These are phyloP conservation scores for Fusarium citri DNA, from an alignment of 2,329 filamentous ascomycete genomes.

Conservation along the genomic window DNA sequence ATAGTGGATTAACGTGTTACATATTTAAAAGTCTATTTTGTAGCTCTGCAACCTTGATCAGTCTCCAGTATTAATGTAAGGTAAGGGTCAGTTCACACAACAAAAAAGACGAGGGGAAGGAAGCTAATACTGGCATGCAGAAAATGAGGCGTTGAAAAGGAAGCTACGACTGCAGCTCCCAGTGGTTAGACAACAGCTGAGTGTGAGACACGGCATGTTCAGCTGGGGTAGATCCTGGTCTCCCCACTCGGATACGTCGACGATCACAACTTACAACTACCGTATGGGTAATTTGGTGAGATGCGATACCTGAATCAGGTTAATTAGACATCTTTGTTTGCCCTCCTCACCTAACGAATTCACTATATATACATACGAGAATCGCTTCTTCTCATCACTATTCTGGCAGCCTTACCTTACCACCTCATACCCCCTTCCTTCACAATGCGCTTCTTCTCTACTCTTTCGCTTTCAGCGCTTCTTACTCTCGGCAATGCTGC, in stretches of 20 bases:
- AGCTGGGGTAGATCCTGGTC: neutral
- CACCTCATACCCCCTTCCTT: neutral
- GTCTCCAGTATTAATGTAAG: no score
- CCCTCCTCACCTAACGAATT: neutral
- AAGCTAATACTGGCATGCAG: neutral
- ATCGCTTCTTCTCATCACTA: neutral
- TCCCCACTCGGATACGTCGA: neutral
- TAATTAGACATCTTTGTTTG: slow-evolving; percentile 3
- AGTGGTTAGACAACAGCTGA: slow-evolving; percentile 1
- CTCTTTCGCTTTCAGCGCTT: slow-evolving; percentile 21
- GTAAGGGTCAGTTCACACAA: neutral
- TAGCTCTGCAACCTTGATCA: neutral
- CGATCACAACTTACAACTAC: slow-evolving; percentile 1
- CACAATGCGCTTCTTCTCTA: slow-evolving; percentile 36
- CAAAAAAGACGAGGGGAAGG: neutral
- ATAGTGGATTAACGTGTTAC: neutral
- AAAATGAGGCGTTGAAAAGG: neutral
- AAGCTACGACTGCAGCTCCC: neutral
- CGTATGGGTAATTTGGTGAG: neutral
- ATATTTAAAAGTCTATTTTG: neutral
- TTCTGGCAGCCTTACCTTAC: neutral
- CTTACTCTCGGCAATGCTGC: slow-evolving; percentile 28
- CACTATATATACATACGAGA: neutral
- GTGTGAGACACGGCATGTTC: slow-evolving; percentile 4
- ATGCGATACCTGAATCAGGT: neutral